Percentiles rank a stretch among this genome's conserved stretches.
Conservation (phyloP, 108 stramenopile species). For the Pseudonitzschia multiseries region DNA sequence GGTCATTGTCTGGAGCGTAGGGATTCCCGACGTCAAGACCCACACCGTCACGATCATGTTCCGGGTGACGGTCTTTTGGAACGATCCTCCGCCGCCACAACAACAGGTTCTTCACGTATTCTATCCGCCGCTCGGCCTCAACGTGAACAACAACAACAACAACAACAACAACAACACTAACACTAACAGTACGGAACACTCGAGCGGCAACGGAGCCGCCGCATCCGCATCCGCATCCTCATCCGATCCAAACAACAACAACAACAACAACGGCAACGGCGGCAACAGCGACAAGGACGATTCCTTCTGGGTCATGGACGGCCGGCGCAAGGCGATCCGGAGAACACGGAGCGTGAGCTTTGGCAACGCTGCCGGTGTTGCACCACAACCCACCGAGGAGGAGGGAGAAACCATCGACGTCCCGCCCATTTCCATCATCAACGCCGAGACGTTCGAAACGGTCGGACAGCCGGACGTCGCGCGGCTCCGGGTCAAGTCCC, state of each 20-base stretch:
- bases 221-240: no score
- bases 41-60: slow-evolving; percentile 46
- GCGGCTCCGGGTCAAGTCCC: slow-evolving; percentile 16
- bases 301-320: slow-evolving; percentile 8
- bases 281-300: neutral
- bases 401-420: slow-evolving; percentile 34
- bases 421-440: slow-evolving; percentile 58
- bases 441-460: slow-evolving; percentile 43
- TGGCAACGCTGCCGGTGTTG: slow-evolving; percentile 16
- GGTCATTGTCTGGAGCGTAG: slow-evolving; percentile 52
- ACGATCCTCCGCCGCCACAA: slow-evolving; percentile 20
- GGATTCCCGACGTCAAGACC: slow-evolving; percentile 33
- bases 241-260: neutral
- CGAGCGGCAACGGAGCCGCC: no score
- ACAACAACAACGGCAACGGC: neutral
- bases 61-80: slow-evolving; percentile 55
- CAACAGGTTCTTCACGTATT: no score
- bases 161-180: neutral
- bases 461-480: slow-evolving; percentile 48
- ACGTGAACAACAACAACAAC: neutral
- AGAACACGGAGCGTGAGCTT: neutral
- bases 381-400: neutral
- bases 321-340: slow-evolving; percentile 7
- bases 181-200: no score
- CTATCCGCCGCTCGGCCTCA: neutral